Evolutionary conservation across 768 basidiomycete genomes (phyloP), one percentile per base, ranked within the genome.

Genomic region (Daedaleopsis sinensis): DNA sequence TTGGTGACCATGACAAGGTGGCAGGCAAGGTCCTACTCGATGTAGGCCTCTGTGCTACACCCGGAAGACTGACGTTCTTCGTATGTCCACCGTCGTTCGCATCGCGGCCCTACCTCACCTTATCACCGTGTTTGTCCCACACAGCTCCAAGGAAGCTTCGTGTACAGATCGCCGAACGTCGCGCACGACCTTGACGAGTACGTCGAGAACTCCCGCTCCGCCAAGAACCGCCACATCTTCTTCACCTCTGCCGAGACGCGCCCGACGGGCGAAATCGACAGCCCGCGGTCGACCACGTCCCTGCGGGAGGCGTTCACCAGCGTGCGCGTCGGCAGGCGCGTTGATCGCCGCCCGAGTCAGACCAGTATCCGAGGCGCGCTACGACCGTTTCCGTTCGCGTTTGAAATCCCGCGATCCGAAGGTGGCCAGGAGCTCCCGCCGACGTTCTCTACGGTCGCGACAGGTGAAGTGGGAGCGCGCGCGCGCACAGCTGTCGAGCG

Each of bases 81-180:
- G 89, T 89, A 65, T 55, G 76, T 72, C 9, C 46, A n/a, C 38
- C 15, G 62, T n/a, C 23, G 37, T 36, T 18, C 23, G 6, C 50
- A 16, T 18, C 37, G 49, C 42, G n/a, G 32, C 32, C 53, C 62
- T 32, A 69, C 35, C 11, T 37, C 47, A 10, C 23, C 47, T 49
- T 24, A 49, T 49, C 47, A 23, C 47, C 47, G 23, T 49, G 1
- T 24, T 24, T 24, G 23, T 53, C 35, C 13, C 9, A 5, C 9
- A 5, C 62, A 91, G 89, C 73, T 91, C 52, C 86, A 89, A 75
- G 89, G 89, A 7, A 70, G 77, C 11, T 87, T 91, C 67, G 73
- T 77, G 19, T 85, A 84, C 55, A 59, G 70, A 35, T 74, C 76
- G 24, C 62, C 73, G 37, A 64, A 64, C 15, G 56, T 59, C 61